Conservation (phyloP, 352 stramenopile genomes). For the Phytophthora pistaciae region DNA sequence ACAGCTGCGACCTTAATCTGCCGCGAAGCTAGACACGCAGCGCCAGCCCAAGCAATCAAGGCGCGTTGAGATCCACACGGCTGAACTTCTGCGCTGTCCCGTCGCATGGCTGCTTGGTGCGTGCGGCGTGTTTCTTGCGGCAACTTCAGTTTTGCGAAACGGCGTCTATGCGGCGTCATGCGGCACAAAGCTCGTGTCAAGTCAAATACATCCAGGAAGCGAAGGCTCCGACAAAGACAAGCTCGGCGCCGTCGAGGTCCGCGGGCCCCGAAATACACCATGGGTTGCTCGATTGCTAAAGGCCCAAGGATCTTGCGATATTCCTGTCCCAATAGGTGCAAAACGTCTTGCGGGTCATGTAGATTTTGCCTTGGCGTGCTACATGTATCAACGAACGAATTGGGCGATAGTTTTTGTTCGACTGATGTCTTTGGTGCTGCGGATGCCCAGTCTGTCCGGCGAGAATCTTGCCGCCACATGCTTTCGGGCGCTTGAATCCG, state of each 20-base stretch:
- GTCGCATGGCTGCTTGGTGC: conserved; percentile 20
- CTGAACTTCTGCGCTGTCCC: conserved; percentile 12
- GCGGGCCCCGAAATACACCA: not conserved
- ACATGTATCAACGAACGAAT: not conserved
- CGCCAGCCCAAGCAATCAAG: conserved; percentile 10
- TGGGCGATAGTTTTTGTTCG: not conserved
- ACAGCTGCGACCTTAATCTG: conserved; percentile 1
- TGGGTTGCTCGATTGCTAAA: conserved; percentile 18
- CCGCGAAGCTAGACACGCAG: conserved; percentile 8
- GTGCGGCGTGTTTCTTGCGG: conserved; percentile 14
- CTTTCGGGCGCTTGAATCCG: conserved; percentile 2
- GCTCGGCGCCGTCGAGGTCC: conserved; percentile 8
- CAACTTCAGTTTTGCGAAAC: conserved; percentile 12
- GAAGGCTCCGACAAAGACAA: conserved; percentile 11
- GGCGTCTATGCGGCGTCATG: conserved; percentile 3
- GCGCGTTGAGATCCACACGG: conserved; percentile 4
- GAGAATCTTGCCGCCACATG: not conserved
- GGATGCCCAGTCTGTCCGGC: not conserved
- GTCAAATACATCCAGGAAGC: not conserved
- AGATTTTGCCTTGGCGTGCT: not conserved
- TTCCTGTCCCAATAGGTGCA: conserved; percentile 5
- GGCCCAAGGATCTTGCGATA: not conserved
- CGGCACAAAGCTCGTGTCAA: too few relatives aligned
- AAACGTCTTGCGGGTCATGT: conserved; percentile 5
- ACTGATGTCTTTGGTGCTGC: not conserved